A percentile compares a stretch with the other conserved stretches of the same genome.
Conservation (phyloP, 345 rosid genomes). For the Ceriops zippeliana region DNA sequence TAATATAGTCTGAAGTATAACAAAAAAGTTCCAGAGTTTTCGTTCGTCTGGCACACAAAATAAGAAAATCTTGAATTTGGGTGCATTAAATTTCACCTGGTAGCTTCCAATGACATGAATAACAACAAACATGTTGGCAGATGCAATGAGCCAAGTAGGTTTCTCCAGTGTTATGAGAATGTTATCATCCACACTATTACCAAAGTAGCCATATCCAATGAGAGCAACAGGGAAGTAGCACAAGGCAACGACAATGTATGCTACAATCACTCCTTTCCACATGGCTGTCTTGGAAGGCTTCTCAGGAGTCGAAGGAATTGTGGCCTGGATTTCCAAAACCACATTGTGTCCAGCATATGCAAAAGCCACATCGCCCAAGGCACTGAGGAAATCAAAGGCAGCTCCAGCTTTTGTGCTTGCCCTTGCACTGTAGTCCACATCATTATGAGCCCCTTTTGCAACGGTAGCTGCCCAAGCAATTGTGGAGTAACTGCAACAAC, state of each 20-base stretch:
- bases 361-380: slow-evolving; percentile 70
- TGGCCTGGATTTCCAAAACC: slow-evolving; percentile 89
- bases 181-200: slow-evolving; percentile 61
- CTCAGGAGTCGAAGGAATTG: slow-evolving; percentile 83
- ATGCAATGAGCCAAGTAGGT: slow-evolving; percentile 68
- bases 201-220: slow-evolving; percentile 53
- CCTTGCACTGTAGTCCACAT: slow-evolving; percentile 50
- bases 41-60: background rate
- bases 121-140: slow-evolving; percentile 71
- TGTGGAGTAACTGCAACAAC: slow-evolving; percentile 53
- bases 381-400: slow-evolving; percentile 56
- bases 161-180: slow-evolving; percentile 57
- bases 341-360: slow-evolving; percentile 87
- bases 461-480: slow-evolving; percentile 62
- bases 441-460: slow-evolving; percentile 40
- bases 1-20: too few species aligned
- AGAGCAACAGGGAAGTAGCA: slow-evolving; percentile 86
- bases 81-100: slow-evolving; percentile 37
- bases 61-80: background rate
- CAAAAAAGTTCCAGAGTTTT: too few species aligned
- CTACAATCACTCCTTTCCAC: slow-evolving; percentile 82
- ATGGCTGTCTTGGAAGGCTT: slow-evolving; percentile 69
- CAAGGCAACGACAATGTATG: slow-evolving; percentile 61
- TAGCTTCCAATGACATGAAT: slow-evolving; percentile 86
- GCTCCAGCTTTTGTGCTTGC: slow-evolving; percentile 32